Evolutionary conservation across 768 basidiomycete species (phyloP).

Genomic region (Boletus reticulatus): DNA sequence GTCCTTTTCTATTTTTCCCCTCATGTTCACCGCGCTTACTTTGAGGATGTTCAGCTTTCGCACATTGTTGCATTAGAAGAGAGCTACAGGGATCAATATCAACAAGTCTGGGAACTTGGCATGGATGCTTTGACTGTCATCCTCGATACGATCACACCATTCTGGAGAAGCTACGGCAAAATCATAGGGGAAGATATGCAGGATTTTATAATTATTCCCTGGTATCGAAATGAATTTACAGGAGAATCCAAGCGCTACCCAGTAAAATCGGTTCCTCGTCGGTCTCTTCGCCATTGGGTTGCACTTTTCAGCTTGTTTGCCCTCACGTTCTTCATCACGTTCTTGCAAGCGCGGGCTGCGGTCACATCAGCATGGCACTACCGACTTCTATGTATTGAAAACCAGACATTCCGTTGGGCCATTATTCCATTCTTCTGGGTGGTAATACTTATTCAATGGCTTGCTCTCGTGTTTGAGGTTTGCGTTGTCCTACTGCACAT

Average conservation of each 20-base stretch:
- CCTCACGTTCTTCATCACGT: conserved; percentile 43
- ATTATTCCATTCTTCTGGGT: conserved; percentile 62
- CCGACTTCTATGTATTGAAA: conserved; percentile 55
- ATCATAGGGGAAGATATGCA: conserved; percentile 78
- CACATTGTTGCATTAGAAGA: conserved; percentile 70
- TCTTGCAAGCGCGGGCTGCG: conserved; percentile 60
- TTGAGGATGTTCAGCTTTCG: conserved; percentile 49
- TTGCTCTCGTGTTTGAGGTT: conserved; percentile 58
- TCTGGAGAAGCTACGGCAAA: conserved; percentile 81
- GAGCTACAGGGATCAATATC: conserved; percentile 76
- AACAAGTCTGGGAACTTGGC: conserved; percentile 79
- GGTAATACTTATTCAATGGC: conserved; percentile 65
- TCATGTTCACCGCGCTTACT: background rate
- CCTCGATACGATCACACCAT: conserved; percentile 72
- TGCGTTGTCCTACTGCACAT: conserved; percentile 56
- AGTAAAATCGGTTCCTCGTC: conserved; percentile 54
- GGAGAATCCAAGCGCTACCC: conserved; percentile 70
- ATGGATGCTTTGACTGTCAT: conserved; percentile 76
- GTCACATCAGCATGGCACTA: conserved; percentile 52
- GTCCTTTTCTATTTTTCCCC: conserved; percentile 35
- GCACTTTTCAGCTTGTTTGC: conserved; percentile 54
- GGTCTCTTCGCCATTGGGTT: conserved; percentile 69
- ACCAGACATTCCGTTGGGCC: conserved; percentile 61
- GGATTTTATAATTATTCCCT: conserved; percentile 78
- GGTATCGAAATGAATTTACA: conserved; percentile 83